phyloP scores from a whole-genome alignment of 106 monocot species.

The Platanthera guangdongensis region DNA sequence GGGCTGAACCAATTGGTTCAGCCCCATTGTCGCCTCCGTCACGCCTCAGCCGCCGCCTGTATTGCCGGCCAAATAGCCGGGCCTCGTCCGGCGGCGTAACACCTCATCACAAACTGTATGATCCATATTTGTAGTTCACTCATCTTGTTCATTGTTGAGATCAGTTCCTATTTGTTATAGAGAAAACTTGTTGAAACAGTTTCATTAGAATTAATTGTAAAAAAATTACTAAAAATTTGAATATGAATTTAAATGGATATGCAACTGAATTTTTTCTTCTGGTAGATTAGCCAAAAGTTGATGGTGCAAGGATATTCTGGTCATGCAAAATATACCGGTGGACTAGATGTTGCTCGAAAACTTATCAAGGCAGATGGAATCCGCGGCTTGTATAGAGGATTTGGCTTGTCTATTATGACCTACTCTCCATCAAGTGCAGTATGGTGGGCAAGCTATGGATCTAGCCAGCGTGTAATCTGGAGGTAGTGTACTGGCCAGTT shows the following conservation, averaged over 20 bases:
- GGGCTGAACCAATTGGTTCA: no score
- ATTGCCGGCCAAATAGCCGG: no score
- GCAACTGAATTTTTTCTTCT: conserved; percentile 1
- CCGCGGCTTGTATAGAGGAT: conserved; percentile 89
- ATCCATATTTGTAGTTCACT: no score
- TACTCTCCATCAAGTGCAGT: conserved; percentile 98
- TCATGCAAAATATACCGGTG: conserved; percentile 82
- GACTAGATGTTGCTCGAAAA: conserved; percentile 68
- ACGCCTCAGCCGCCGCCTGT: no score
- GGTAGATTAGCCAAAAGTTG: conserved; percentile 97
- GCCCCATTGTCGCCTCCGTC: no score
- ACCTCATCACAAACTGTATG: no score
- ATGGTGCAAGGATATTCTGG: conserved; percentile 99
- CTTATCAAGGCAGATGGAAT: conserved; percentile 71
- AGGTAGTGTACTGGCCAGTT: conserved; percentile 32
- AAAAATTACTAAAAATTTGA: no score
- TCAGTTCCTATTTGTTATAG: no score
- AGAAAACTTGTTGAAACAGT: no score
- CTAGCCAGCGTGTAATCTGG: conserved; percentile 91
- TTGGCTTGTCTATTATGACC: conserved; percentile 90
- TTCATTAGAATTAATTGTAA: no score
- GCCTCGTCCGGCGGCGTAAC: no score
- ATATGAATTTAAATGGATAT: background rate
- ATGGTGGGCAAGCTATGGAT: conserved; percentile 99
- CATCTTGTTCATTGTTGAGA: no score